Evolutionary conservation across 495 filamentous ascomycete genomes (phyloP).

Genomic region (Lasiosphaeriaceae sp.): DNA sequence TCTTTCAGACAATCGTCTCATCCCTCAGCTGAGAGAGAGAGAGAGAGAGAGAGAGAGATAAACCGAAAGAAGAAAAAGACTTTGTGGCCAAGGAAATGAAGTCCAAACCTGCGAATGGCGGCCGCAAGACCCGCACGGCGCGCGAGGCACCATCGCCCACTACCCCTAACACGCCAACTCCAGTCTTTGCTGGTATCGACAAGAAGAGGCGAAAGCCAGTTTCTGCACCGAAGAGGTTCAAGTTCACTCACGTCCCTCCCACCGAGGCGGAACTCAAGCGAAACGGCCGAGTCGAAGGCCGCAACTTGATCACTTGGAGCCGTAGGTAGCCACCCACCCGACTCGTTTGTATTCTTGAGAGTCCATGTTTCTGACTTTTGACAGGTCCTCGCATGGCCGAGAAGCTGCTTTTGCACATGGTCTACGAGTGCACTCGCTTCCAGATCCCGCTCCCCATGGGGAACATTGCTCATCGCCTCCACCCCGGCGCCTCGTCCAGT

Average conservation of each 20-base stretch:
- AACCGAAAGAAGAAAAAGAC: too few relatives aligned
- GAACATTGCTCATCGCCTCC: conserved; percentile 28
- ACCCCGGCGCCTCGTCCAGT: conserved; percentile 28
- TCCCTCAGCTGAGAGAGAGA: too few relatives aligned
- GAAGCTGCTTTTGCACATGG: conserved; percentile 30
- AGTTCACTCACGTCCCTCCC: conserved; percentile 5
- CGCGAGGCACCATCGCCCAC: neutral
- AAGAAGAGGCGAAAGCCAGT: conserved; percentile 1
- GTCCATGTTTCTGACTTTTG: neutral
- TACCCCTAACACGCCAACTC: neutral
- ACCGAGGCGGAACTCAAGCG: conserved; percentile 2
- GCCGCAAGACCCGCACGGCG: neutral
- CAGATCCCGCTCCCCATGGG: conserved; percentile 27
- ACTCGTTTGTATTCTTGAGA: neutral
- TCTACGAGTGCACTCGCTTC: conserved; percentile 28
- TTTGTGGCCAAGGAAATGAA: too few relatives aligned
- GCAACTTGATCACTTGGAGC: conserved; percentile 31
- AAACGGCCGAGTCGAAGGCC: conserved; percentile 29
- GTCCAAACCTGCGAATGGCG: too few relatives aligned
- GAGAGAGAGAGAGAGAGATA: too few relatives aligned
- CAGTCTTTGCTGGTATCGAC: neutral
- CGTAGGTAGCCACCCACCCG: conserved; percentile 19
- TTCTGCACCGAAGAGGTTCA: conserved; percentile 6
- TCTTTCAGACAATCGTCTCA: too few relatives aligned
- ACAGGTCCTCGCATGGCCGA: conserved; percentile 35